Base-by-base conservation (phyloP, 306 rosid species). In the Pachyrhizus erosus region DNA sequence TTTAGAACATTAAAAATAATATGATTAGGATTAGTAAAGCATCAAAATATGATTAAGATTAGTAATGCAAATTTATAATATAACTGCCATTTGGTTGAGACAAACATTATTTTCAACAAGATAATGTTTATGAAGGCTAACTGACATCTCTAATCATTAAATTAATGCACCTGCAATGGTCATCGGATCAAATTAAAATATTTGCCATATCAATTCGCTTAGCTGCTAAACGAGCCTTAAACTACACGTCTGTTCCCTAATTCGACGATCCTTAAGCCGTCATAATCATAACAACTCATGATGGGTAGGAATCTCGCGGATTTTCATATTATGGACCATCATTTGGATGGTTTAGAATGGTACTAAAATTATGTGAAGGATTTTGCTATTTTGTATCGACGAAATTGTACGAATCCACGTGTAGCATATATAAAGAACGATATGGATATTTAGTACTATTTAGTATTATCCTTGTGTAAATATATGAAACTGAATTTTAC, bases 251-350 rank as follows among this genome's bases (percentile, higher is more conserved):
- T 73, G 27, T 66, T 67, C 61, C 77, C 76, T 37, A 33, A 24
- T 67, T 69, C 26, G 54, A 67, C 27, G 24, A 31, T 46, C 17
- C 60, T 51, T 54, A 26, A 65, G 51, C 20, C 64, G 42, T 78
- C 51, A 23, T 43, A 72, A 54, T 83, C 80, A 72, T 37, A 42
- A 76, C 83, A 48, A 61, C 78, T 42, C 60, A 20, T 10, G 31
- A 43, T 26, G 61, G 77, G 71, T 24, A 55, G 46, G 46, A 7
- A 68, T 23, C 52, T 54, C 27, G 9, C 43, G 46, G 70, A 79
- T 68, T 79, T 68, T 79, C 57, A 13, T 18, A 39, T 24, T 12
- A 60, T 80, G 26, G 79, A 29, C 66, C 23, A 58, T 71, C 29
- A 45, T 78, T 40, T 67, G 39, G 14, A 11, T 18, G 26, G 26